phyloP scores from a whole-genome alignment of 345 rosid species.

The Leavenworthia alabamica region DNA sequence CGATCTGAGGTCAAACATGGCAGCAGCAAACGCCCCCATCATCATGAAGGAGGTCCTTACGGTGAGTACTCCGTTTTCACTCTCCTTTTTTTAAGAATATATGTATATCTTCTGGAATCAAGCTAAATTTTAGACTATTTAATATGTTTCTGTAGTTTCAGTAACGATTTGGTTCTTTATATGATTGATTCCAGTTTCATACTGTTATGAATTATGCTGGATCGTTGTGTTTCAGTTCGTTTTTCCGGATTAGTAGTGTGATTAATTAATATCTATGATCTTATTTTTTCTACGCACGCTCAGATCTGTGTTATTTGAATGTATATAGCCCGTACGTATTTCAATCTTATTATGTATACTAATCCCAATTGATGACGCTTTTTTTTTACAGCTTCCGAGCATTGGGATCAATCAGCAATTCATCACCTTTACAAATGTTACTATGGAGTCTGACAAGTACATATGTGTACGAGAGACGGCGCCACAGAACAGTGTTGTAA shows the following conservation, averaged over 20 bases:
- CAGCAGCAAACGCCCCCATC: conserved; percentile 93
- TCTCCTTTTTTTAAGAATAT: background rate
- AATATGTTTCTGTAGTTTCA: conserved; percentile 2
- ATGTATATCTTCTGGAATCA: conserved; percentile 9
- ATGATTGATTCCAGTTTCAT: background rate
- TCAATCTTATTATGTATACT: background rate
- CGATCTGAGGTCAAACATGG: conserved; percentile 56
- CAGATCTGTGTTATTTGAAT: conserved; percentile 33
- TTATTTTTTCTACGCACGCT: background rate
- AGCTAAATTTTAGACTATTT: conserved; percentile 10
- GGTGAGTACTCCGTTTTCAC: conserved; percentile 38
- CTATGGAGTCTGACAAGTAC: conserved; percentile 97
- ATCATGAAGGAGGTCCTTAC: conserved; percentile 90
- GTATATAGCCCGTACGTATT: background rate
- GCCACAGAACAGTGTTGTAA: conserved; percentile 96
- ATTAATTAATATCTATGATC: conserved; percentile 17
- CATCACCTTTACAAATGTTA: conserved; percentile 85
- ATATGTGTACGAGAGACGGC: conserved; percentile 94
- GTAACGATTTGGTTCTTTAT: background rate
- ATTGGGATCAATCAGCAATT: conserved; percentile 80
- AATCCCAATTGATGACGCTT: conserved; percentile 18
- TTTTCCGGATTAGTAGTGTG: conserved; percentile 2
- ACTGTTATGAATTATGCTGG: conserved; percentile 4
- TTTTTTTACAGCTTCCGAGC: conserved; percentile 58
- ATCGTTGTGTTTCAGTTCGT: conserved; percentile 10